Base-by-base conservation (phyloP, 106 monocot genomes). In the Posidonia australis region DNA sequence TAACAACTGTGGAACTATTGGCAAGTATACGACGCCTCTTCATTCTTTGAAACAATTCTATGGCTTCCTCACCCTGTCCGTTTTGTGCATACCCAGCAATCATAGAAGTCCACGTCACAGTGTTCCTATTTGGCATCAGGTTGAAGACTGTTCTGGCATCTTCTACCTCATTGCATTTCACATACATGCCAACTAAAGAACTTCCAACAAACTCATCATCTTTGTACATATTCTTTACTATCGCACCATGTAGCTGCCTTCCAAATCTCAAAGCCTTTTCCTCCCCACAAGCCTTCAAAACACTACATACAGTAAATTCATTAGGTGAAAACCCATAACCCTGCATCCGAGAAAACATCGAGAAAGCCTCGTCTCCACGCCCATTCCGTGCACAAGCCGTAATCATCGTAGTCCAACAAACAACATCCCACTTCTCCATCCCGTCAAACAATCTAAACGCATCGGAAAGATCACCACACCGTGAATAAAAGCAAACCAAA, bases 21-120 rank as follows among this genome's bases (percentile, higher is more conserved):
- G 74, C 80, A 67, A 71, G 78, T 31, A 90, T 61, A 10, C 77
- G 77, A 19, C 76, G 69, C 31, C 48, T 72, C 51, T 73, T 96
- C 96, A 96, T 96, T 71, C 60, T 75, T n/a, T 60, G 60, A 51
- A 96, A 90, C 49, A 90, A 77, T 27, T 13, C 28, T 16, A 96
- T 70, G 31, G 90, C 90, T 60, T 96, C 80, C 51, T 78, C 65
- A 20, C 78, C 86, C 56, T 72, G 20, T 25, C 80, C 84, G 46
- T 81, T 84, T 60, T 73, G 90, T 25, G 87, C 83, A 66, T 90
- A 96, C 1, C 86, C 96, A 25, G 80, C 74, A 41, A 96, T 90
- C 84, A 96, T 84, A 19, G 84, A 78, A 62, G 90, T 90, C 90
- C 96, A 96, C 25, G 96, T 82, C 5, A 94, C 78, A 0, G 94